These are phyloP conservation scores for Rhodotorula glutinis DNA, from an alignment of 1,284 basidiomycete species.

Conservation along the genomic window DNA sequence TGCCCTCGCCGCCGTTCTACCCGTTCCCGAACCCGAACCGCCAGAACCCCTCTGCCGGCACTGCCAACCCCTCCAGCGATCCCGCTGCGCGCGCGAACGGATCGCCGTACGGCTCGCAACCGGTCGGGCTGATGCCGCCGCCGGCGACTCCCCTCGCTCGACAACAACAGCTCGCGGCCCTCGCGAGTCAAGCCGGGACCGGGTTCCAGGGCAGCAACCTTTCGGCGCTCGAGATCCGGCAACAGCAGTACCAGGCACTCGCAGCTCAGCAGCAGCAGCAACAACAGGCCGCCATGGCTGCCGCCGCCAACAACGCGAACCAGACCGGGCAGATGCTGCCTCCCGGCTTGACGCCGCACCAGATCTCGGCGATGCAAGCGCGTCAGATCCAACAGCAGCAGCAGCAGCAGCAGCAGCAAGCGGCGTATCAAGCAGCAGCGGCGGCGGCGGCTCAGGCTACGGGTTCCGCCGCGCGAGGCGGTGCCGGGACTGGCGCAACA, in stretches of 20 bases:
- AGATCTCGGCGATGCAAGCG: background rate
- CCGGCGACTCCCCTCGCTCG: slow-evolving; percentile 5
- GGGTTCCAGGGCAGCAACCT: background rate
- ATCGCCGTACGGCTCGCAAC: background rate
- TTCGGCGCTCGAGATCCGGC: slow-evolving; percentile 20
- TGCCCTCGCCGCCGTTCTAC: slow-evolving; percentile 13
- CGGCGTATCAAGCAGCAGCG: slow-evolving; percentile 16
- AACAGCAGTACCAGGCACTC: slow-evolving; percentile 17
- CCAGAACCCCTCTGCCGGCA: too few species aligned
- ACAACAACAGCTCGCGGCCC: slow-evolving; percentile 23
- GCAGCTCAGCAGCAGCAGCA: slow-evolving; percentile 6
- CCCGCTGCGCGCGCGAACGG: background rate
- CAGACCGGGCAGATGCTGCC: background rate
- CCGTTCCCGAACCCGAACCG: slow-evolving; percentile 20
- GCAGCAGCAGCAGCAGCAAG: slow-evolving; percentile 13
- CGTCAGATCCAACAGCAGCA: slow-evolving; percentile 18
- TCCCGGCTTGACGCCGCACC: slow-evolving; percentile 8
- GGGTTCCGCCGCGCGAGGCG: background rate
- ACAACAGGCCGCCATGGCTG: background rate
- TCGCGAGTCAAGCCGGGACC: background rate
- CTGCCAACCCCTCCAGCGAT: background rate
- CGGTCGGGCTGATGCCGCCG: background rate
- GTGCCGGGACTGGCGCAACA: background rate
- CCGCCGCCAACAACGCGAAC: background rate
- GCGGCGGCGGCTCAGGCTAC: slow-evolving; percentile 12